Base-by-base conservation (phyloP, 805 yeast species). In the Priceomyces castillae region DNA sequence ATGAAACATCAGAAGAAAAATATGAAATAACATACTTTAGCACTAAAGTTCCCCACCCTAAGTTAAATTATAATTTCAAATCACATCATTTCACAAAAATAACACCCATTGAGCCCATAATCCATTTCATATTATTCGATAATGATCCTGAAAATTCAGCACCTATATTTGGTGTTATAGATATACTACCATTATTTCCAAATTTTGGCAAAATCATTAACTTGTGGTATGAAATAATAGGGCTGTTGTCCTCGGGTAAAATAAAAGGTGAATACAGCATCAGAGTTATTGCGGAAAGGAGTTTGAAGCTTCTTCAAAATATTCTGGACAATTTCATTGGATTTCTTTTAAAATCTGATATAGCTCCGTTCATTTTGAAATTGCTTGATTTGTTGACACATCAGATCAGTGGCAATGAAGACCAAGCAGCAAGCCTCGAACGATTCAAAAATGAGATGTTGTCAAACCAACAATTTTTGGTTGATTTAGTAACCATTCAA, bases 281-380 rank as follows among this genome's bases (percentile, higher is more conserved):
- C 19, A 34, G 23, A 1, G 58, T 66, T 12, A 60, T 83, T 44
- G 71, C 78, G 1, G 73, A 71, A 38, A 69, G 94, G 46, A 57
- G 83, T 11, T 65, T 77, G 6, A 51, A 72, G 23, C 76, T 84
- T 3, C 74, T 84, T 3, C 70, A 74, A 30, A 80, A 81, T 6
- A 71, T 86, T 9, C 71, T 76, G 26, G 78, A 73, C 18, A 73
- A 77, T 39, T 84, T 84, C 50, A 74, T 81, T 10, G 92, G 96
- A 2, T 80, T 83, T 71, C 59, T 88, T 14, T 63, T 90, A 35
- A 86, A 85, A 43, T 74, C 78, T 2, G 74, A 76, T 22, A 73
- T 84, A 28, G 80, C 81, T 36, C 81, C 81, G 16, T 68, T 73
- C n/a, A 62, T 84, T 2, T 73, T 80, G 57, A 74, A 73, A 40